A percentile compares a stretch with the other conserved stretches of the same genome.
phyloP scores from a whole-genome alignment of 1,284 basidiomycete genomes.

The Leccinum fuscescens region DNA sequence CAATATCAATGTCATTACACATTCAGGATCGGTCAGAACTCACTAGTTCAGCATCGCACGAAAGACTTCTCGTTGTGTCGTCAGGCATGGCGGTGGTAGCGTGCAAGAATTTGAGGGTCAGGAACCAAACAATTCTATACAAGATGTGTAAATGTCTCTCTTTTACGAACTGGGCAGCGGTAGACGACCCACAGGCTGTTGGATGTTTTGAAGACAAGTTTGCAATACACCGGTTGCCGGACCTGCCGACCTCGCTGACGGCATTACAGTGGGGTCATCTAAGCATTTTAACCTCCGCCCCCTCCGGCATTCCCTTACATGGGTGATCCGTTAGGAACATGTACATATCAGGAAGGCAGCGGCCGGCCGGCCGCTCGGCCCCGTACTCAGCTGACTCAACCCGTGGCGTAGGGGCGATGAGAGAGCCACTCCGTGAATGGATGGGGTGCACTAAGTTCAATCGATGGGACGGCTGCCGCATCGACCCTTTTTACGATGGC shows the following conservation, averaged over 20 bases:
- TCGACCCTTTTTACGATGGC: not conserved
- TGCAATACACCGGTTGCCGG: conserved; percentile 1
- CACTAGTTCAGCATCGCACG: conserved; percentile 27
- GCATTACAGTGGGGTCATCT: conserved; percentile 6
- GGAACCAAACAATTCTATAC: not conserved
- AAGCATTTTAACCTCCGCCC: conserved; percentile 4
- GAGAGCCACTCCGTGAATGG: not conserved
- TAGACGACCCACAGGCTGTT: conserved; percentile 5
- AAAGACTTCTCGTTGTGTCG: conserved; percentile 30
- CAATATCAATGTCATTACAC: conserved; percentile 15
- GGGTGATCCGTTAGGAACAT: not conserved
- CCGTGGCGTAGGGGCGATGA: not conserved
- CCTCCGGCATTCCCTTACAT: not conserved
- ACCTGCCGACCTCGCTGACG: conserved; percentile 21
- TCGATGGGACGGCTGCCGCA: not conserved
- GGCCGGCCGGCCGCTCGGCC: not conserved
- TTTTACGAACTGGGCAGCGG: conserved; percentile 2
- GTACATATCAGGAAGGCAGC: not conserved
- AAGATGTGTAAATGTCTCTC: not conserved
- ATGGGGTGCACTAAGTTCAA: not conserved
- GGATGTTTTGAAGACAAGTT: not conserved
- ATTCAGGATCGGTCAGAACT: conserved; percentile 12
- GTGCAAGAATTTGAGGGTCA: not conserved
- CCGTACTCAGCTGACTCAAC: not conserved
- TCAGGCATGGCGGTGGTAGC: conserved; percentile 24